phyloP scores from a whole-genome alignment of 352 stramenopile species.

The Phytophthora multivora region DNA sequence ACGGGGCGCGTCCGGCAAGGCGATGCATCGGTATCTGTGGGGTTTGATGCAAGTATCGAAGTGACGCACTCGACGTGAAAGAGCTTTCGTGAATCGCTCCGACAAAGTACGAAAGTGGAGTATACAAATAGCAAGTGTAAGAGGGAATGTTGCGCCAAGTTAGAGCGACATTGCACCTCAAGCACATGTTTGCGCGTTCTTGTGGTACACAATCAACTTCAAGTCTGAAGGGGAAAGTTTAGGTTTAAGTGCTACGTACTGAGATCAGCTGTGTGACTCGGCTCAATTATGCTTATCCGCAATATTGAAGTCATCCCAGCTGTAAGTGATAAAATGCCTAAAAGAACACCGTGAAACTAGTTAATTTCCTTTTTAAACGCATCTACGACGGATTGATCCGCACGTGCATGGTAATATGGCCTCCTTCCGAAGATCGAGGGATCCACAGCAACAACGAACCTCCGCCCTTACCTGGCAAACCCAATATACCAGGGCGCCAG shows the following conservation, averaged over 20 bases:
- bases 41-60: slow-evolving; percentile 10
- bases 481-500: slow-evolving; percentile 35
- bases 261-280: slow-evolving; percentile 3
- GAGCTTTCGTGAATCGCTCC: not conserved
- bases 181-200: slow-evolving; percentile 17
- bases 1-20: not conserved
- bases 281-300: slow-evolving; percentile 1
- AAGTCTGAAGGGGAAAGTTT: slow-evolving; percentile 8
- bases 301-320: slow-evolving; percentile 10
- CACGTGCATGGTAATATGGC: slow-evolving; percentile 48
- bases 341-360: too few species aligned
- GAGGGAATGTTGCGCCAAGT: not conserved
- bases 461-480: slow-evolving; percentile 23
- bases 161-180: not conserved
- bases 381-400: slow-evolving; percentile 45
- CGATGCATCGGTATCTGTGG: slow-evolving; percentile 12
- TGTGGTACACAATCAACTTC: slow-evolving; percentile 10
- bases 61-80: slow-evolving; percentile 11
- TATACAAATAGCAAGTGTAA: slow-evolving; percentile 1
- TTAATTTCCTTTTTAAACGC: not conserved
- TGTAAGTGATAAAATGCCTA: too few species aligned
- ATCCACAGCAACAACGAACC: slow-evolving; percentile 37
- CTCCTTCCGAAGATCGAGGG: slow-evolving; percentile 32
- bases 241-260: not conserved
- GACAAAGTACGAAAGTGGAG: slow-evolving; percentile 1